Evolutionary conservation across 148 eudicot species (phyloP).

Genomic region (Dysphania ambrosioides): DNA sequence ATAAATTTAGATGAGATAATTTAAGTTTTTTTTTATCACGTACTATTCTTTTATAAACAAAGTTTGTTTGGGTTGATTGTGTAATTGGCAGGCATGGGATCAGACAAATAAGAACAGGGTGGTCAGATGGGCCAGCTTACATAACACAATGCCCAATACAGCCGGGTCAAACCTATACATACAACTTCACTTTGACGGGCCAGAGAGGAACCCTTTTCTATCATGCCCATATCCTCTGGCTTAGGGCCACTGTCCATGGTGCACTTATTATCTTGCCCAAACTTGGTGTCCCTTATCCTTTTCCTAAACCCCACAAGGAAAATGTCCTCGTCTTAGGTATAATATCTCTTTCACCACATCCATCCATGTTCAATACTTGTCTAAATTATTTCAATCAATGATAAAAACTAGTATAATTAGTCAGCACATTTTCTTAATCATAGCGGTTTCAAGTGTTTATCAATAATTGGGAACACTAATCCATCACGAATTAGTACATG

Average conservation of each 20-base stretch:
- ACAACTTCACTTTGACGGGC: conserved; percentile 16
- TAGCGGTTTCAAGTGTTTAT: too few relatives aligned
- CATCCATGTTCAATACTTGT: too few relatives aligned
- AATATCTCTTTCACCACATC: too few relatives aligned
- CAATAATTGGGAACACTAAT: too few relatives aligned
- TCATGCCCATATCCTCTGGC: conserved; percentile 22
- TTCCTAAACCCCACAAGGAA: conserved; percentile 9
- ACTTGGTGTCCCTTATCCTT: conserved; percentile 15
- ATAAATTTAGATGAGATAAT: too few relatives aligned
- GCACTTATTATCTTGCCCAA: conserved; percentile 19
- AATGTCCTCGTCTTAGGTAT: not conserved
- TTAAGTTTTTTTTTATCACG: too few relatives aligned
- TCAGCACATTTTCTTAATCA: too few relatives aligned
- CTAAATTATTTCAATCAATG: too few relatives aligned
- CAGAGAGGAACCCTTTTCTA: conserved; percentile 16
- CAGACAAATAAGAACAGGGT: conserved; percentile 14
- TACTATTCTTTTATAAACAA: too few relatives aligned
- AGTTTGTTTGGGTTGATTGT: not conserved
- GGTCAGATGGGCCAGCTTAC: conserved; percentile 24
- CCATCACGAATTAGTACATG: too few relatives aligned
- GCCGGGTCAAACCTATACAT: conserved; percentile 11
- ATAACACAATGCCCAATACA: conserved; percentile 6
- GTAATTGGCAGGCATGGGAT: conserved; percentile 14
- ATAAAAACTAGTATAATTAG: too few relatives aligned
- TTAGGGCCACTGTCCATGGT: conserved; percentile 20